Evolutionary conservation across 2,329 filamentous ascomycete species (phyloP), one percentile per base, ranked within the genome.

Genomic region (Xylogone sp.): DNA sequence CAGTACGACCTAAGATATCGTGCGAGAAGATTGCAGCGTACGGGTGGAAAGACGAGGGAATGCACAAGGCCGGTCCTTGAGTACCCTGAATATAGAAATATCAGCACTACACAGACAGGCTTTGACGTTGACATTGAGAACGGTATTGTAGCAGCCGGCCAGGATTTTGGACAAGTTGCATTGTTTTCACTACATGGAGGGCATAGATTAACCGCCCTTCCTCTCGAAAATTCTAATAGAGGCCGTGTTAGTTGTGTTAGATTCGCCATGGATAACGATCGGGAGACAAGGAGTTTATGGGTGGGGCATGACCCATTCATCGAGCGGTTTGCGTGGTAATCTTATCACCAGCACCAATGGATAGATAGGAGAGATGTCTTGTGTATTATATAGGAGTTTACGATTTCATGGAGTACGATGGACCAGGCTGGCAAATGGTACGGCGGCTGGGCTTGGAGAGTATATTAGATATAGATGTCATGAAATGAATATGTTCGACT

Each of bases 1-100:
- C 65, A 84, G 4, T 86, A 83, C 59, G 83, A 86, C 55, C 54
- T 79, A 27, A 79, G 83, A 1, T 81, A 72, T 56, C 56, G 55
- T 21, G 58, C 59, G 53, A 16, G 27, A 27, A 31, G 45, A 54
- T 21, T 19, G 31, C 29, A 43, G 22, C 20, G 8, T 20, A 52
- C 45, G 21, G 20, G 46, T n/a, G 18, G 18, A 2, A 27, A 43
- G 1, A 56, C 52, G 20, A 13, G 18, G 18, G 29, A 16, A 2
- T 45, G 46, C 5, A 60, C 66, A 0, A 54, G 46, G 4, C 73
- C 81, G 0, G 59, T 81, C 2, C 61, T 84, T 8, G 49, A 49
- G 0, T 84, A 84, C 52, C 67, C 71, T 0, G 70, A 63, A 2
- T 82, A 82, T 63, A 60, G 62, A 24, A 86, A 84, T 60, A 61